Percentiles rank a stretch among this genome's conserved stretches.
These are phyloP conservation scores for Macrophomina phaseolina DNA, from an alignment of 2,329 filamentous ascomycete genomes.

Conservation along the genomic window DNA sequence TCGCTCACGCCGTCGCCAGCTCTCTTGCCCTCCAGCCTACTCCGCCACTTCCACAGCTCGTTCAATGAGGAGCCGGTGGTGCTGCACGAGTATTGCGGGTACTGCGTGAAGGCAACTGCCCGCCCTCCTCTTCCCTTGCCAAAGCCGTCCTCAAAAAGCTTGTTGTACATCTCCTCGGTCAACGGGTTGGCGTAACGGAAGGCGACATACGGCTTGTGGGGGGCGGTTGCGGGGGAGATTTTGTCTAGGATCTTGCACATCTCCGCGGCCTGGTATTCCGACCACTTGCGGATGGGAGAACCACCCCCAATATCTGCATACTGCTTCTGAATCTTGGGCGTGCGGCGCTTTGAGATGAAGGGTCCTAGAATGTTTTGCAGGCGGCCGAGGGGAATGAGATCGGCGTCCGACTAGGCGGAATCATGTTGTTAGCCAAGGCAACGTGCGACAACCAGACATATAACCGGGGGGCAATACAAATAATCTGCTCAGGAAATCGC, in stretches of 20 bases:
- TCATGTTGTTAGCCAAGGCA: background rate
- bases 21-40: conserved; percentile 80
- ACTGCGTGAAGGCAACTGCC: conserved; percentile 96
- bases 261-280: conserved; percentile 87
- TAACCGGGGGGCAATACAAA: conserved; percentile 68
- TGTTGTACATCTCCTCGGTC: conserved; percentile 91
- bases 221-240: conserved; percentile 88
- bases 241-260: conserved; percentile 98
- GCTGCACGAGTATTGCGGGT: conserved; percentile 97
- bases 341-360: conserved; percentile 82
- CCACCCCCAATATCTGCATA: conserved; percentile 95
- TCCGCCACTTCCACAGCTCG: conserved; percentile 97
- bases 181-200: conserved; percentile 94
- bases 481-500: conserved; percentile 84
- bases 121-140: conserved; percentile 87
- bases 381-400: conserved; percentile 92
- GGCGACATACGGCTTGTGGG: conserved; percentile 96
- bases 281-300: conserved; percentile 98
- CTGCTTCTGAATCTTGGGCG: conserved; percentile 95
- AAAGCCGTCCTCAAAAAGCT: conserved; percentile 85
- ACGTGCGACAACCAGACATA: background rate
- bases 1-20: conserved; percentile 57
- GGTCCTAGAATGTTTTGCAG: conserved; percentile 91
- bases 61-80: conserved; percentile 96
- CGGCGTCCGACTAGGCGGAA: conserved; percentile 75